These are phyloP conservation scores for Sclerotinia minor DNA, from an alignment of 2,329 filamentous ascomycete species.

Conservation along the genomic window DNA sequence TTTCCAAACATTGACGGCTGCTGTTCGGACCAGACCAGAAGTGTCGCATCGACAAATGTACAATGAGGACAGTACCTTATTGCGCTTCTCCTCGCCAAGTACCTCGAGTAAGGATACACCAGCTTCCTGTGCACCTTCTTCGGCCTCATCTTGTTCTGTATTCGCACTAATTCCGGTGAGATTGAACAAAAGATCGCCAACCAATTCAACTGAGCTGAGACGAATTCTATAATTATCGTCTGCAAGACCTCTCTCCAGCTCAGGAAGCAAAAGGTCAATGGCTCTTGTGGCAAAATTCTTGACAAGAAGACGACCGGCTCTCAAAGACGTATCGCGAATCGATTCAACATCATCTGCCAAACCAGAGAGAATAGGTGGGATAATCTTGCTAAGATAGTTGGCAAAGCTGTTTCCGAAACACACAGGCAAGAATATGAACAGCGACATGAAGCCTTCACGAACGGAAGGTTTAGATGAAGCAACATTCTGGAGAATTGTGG, in stretches of 20 bases:
- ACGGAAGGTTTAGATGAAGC: conserved; percentile 86
- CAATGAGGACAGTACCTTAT: conserved; percentile 94
- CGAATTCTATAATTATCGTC: conserved; percentile 97
- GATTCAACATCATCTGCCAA: conserved; percentile 95
- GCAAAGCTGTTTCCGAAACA: conserved; percentile 99
- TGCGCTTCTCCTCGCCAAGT: conserved; percentile 91
- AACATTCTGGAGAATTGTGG: conserved; percentile 94
- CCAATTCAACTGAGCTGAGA: conserved; percentile 95
- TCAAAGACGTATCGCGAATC: conserved; percentile 93
- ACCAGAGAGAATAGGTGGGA: conserved; percentile 90
- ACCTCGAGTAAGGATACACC: conserved; percentile 91
- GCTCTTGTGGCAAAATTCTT: conserved; percentile 97
- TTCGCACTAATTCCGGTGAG: conserved; percentile 89
- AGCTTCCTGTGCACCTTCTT: conserved; percentile 78
- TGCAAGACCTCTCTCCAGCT: conserved; percentile 93
- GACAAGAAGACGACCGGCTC: conserved; percentile 88
- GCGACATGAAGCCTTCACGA: conserved; percentile 97
- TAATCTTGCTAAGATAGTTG: conserved; percentile 91
- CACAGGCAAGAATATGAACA: conserved; percentile 98
- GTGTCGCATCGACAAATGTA: conserved; percentile 99
- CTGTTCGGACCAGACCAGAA: conserved; percentile 82
- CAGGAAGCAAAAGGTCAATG: conserved; percentile 89
- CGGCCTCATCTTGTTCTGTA: conserved; percentile 76
- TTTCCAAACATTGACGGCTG: conserved; percentile 94
- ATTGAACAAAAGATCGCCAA: conserved; percentile 96